Evolutionary conservation across 768 basidiomycete species (phyloP).

Genomic region (Boletus pseudopeckii): DNA sequence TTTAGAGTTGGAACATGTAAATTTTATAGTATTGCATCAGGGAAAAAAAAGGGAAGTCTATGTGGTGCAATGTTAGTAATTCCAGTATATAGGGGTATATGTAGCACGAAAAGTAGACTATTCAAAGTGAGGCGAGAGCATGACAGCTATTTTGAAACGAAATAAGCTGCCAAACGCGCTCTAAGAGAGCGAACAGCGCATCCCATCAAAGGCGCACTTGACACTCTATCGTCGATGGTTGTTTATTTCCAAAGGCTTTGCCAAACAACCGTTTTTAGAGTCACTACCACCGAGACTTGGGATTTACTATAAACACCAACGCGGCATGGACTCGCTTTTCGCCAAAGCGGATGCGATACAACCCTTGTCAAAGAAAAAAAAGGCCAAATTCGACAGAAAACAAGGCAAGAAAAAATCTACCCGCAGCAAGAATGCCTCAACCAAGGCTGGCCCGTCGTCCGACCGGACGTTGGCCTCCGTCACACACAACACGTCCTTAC

Average conservation of each 20-base stretch:
- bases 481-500: conserved; percentile 54
- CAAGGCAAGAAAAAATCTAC: conserved; percentile 24
- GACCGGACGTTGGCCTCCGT: conserved; percentile 61
- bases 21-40: too few relatives aligned
- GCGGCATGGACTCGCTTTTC: conserved; percentile 61
- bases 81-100: too few relatives aligned
- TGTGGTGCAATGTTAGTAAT: too few relatives aligned
- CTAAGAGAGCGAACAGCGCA: too few relatives aligned
- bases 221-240: background rate
- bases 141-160: too few relatives aligned
- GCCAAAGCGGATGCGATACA: conserved; percentile 62
- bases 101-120: too few relatives aligned
- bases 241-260: conserved; percentile 17
- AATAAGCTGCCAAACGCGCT: too few relatives aligned
- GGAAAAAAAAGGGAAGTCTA: too few relatives aligned
- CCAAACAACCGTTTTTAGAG: conserved; percentile 7
- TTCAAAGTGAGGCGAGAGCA: too few relatives aligned
- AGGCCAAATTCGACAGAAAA: conserved; percentile 19
- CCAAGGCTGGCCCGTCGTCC: conserved; percentile 24
- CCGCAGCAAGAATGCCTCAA: conserved; percentile 3
- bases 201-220: too few relatives aligned
- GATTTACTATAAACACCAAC: background rate
- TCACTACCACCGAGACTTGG: background rate
- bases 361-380: conserved; percentile 46
- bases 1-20: too few relatives aligned